Percentiles rank a stretch among this genome's conserved stretches.
Evolutionary conservation across 2,329 filamentous ascomycete species (phyloP).

Genomic region (Fusarium duplospermum): DNA sequence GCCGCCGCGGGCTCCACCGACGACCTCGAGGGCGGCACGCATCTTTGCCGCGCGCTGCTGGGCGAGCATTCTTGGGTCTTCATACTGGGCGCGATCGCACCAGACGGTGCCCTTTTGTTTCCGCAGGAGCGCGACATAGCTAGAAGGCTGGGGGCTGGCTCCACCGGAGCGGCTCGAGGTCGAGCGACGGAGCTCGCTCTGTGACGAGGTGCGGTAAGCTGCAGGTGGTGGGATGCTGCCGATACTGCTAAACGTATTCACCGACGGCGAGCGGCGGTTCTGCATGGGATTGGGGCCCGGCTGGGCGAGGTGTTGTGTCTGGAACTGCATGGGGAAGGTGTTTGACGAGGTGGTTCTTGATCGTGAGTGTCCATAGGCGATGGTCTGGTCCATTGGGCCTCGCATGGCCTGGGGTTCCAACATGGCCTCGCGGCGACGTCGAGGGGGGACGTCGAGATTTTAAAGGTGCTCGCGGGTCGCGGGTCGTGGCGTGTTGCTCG

Average conservation of each 20-base stretch:
- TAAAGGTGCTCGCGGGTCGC: slow-evolving; percentile 38
- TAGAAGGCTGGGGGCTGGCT: slow-evolving; percentile 66
- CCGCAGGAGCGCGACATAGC: slow-evolving; percentile 95
- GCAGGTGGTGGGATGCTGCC: slow-evolving; percentile 74
- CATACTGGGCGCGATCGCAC: slow-evolving; percentile 93
- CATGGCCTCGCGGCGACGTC: slow-evolving; percentile 39
- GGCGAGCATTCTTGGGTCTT: slow-evolving; percentile 85
- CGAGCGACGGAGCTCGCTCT: slow-evolving; percentile 75
- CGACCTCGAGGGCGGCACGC: slow-evolving; percentile 85
- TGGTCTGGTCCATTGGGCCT: slow-evolving; percentile 49
- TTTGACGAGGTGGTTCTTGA: slow-evolving; percentile 69
- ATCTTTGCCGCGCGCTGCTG: slow-evolving; percentile 89
- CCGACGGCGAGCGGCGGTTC: slow-evolving; percentile 69
- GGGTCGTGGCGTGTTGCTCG: slow-evolving; percentile 39
- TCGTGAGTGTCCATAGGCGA: slow-evolving; percentile 64
- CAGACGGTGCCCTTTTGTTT: slow-evolving; percentile 98
- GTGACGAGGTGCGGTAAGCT: slow-evolving; percentile 67
- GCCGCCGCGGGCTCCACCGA: slow-evolving; percentile 68
- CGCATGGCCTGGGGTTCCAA: slow-evolving; percentile 49
- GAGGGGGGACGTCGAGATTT: slow-evolving; percentile 33
- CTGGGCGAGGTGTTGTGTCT: slow-evolving; percentile 48
- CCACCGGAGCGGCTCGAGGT: slow-evolving; percentile 81
- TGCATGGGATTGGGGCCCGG: slow-evolving; percentile 50
- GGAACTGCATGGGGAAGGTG: slow-evolving; percentile 56
- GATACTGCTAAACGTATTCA: slow-evolving; percentile 77